Conservation (phyloP, 1,284 basidiomycete genomes). For the Pisolithus thermaeus region DNA sequence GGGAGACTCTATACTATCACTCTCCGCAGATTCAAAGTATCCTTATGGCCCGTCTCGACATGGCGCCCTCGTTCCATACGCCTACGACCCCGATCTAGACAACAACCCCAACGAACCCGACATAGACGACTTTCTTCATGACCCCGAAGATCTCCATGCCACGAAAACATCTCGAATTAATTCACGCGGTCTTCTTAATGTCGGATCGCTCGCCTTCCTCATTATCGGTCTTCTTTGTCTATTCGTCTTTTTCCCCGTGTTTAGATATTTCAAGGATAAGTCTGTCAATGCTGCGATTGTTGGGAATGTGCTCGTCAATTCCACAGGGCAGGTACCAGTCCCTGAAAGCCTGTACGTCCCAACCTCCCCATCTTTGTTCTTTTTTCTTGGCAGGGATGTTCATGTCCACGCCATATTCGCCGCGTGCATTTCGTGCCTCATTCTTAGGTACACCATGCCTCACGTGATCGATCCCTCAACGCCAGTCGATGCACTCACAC, state of each 20-base stretch:
- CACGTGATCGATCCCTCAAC: conserved; percentile 65
- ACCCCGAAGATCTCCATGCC: conserved; percentile 36
- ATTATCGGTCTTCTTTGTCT: conserved; percentile 48
- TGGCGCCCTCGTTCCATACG: conserved; percentile 56
- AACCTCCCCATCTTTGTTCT: neutral
- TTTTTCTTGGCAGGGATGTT: neutral
- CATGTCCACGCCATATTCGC: no score
- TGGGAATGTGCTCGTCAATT: conserved; percentile 63
- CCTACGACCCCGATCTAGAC: conserved; percentile 58
- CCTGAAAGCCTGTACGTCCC: conserved; percentile 19
- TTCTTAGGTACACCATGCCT: conserved; percentile 46
- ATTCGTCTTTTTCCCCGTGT: conserved; percentile 77
- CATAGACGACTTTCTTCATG: conserved; percentile 59
- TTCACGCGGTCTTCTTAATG: conserved; percentile 50
- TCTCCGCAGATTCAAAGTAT: conserved; percentile 59
- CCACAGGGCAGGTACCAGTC: conserved; percentile 47
- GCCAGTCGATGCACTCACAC: conserved; percentile 47
- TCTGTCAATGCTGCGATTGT: conserved; percentile 36
- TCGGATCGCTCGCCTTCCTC: conserved; percentile 49
- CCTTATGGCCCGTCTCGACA: conserved; percentile 37
- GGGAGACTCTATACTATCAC: conserved; percentile 46
- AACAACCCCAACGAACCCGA: conserved; percentile 48
- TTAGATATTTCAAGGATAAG: conserved; percentile 26
- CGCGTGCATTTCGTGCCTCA: conserved; percentile 22
- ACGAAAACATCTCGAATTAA: conserved; percentile 32